Evolutionary conservation across 2,329 filamentous ascomycete genomes (phyloP).

Genomic region (Cyclaneusma minus): DNA sequence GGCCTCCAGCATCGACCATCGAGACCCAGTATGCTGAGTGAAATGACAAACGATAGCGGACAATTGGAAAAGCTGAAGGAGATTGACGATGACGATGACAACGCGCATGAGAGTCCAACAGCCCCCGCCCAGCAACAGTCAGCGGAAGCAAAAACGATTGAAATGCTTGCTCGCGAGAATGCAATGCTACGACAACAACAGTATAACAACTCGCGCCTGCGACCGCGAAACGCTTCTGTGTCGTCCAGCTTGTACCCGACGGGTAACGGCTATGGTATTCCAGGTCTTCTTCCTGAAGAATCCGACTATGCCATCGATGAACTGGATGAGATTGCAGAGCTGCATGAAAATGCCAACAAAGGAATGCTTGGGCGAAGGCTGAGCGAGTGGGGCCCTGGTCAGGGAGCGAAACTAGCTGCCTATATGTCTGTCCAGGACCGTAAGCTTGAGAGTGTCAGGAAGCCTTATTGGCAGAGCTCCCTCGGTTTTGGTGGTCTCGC

Average conservation of each 20-base stretch:
- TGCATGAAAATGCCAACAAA: conserved; percentile 16
- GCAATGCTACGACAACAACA: conserved; percentile 43
- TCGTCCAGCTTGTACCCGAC: conserved; percentile 27
- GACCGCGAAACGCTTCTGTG: conserved; percentile 30
- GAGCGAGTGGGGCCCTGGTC: conserved; percentile 19
- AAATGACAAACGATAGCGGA: conserved; percentile 48
- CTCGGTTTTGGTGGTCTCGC: conserved; percentile 46
- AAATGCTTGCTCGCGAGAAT: conserved; percentile 46
- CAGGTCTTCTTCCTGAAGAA: conserved; percentile 45
- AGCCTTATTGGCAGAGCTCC: conserved; percentile 56
- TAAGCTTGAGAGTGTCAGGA: conserved; percentile 50
- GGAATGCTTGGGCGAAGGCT: conserved; percentile 18
- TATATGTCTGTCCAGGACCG: conserved; percentile 37
- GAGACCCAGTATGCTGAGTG: conserved; percentile 59
- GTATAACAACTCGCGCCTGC: conserved; percentile 36
- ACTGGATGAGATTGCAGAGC: conserved; percentile 45
- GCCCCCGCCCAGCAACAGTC: conserved; percentile 37
- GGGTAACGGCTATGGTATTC: conserved; percentile 41
- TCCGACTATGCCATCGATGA: conserved; percentile 62
- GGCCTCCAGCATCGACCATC: conserved; percentile 71
- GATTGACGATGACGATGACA: conserved; percentile 50
- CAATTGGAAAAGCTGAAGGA: conserved; percentile 56
- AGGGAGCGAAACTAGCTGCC: conserved; percentile 15
- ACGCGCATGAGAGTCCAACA: conserved; percentile 32
- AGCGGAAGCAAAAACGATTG: conserved; percentile 45